Base-by-base conservation (phyloP, 2,329 filamentous ascomycete species). In the Sarocladiaceae sp. region DNA sequence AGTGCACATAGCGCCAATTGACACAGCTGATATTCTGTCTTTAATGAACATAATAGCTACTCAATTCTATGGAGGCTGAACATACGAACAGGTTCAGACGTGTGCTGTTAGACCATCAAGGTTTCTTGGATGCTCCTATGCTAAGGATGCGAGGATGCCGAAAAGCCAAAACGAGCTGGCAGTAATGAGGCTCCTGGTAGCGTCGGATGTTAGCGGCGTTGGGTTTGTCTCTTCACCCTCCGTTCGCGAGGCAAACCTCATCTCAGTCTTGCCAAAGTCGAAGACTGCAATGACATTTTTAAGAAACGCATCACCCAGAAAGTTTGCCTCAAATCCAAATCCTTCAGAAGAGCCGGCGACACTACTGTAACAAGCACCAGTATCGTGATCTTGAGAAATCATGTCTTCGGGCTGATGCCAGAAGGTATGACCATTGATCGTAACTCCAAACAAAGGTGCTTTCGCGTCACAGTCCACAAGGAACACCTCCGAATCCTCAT, bases 281-380 rank as follows among this genome's bases (percentile, higher is more conserved):
- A 70, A 74, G 2, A 75, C 70, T 9, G 65, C 58, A 4, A 76
- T 55, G 1, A 74, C 71, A 48, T 70, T 73, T 55, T 70, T 71
- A 55, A 73, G 56, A 49, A 72, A 74, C 3, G 63, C 57, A 43
- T 68, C 68, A 0, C 72, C 72, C 37, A 74, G 49, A 33, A 73
- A 66, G 6, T 52, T 52, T n/a, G 50, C 15, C 15, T 32, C 16
- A 3, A 49, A 12, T 0, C 46, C 46, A 4, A 23, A 15, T 2
- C 29, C 46, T 11, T 39, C 23, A 3, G 34, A 46, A 19, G 43
- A 33, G 10, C 39, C 20, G 3, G 32, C 26, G 3, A 51, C 15
- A 5, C 24, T 27, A 33, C 45, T 43, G 11, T 47, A 50, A 41
- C 45, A 50, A 39, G 46, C 46, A 12, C 51, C 51, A 7, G 35